These are phyloP conservation scores for Phyllachora maydis DNA, from an alignment of 2,329 filamentous ascomycete genomes.

Conservation along the genomic window DNA sequence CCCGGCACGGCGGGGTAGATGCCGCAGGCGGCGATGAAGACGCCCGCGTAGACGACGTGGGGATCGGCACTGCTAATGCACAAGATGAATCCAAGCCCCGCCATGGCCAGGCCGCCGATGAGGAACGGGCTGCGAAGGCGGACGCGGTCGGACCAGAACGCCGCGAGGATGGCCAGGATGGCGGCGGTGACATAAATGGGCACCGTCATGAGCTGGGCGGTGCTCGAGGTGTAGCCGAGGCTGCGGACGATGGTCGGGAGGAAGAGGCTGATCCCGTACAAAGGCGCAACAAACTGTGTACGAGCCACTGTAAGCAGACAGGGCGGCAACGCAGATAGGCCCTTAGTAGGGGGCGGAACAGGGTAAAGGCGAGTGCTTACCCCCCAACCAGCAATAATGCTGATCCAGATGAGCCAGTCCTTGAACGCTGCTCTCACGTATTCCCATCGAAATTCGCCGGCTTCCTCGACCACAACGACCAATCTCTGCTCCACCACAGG, in stretches of 20 bases:
- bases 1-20: constrained; percentile 69
- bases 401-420: constrained; percentile 61
- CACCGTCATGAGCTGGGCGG: constrained; percentile 45
- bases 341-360: constrained; percentile 14
- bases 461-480: background rate
- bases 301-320: constrained; percentile 1
- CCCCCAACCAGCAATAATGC: constrained; percentile 42
- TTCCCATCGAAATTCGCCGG: constrained; percentile 6
- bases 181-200: constrained; percentile 41
- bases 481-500: no score
- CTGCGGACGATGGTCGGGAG: constrained; percentile 42
- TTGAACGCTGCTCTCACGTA: constrained; percentile 54
- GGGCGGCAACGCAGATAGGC: no score
- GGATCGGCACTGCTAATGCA: constrained; percentile 35
- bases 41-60: constrained; percentile 48
- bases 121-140: constrained; percentile 35
- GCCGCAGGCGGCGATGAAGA: constrained; percentile 55
- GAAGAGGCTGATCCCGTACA: constrained; percentile 37
- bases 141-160: constrained; percentile 31
- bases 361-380: constrained; percentile 26
- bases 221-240: constrained; percentile 33
- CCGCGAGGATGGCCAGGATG: constrained; percentile 29
- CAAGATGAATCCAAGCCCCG: constrained; percentile 36
- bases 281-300: constrained; percentile 23
- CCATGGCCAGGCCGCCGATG: constrained; percentile 26